Evolutionary conservation across 441 rosid species (phyloP).

Genomic region (Arabidopsis lyrata): DNA sequence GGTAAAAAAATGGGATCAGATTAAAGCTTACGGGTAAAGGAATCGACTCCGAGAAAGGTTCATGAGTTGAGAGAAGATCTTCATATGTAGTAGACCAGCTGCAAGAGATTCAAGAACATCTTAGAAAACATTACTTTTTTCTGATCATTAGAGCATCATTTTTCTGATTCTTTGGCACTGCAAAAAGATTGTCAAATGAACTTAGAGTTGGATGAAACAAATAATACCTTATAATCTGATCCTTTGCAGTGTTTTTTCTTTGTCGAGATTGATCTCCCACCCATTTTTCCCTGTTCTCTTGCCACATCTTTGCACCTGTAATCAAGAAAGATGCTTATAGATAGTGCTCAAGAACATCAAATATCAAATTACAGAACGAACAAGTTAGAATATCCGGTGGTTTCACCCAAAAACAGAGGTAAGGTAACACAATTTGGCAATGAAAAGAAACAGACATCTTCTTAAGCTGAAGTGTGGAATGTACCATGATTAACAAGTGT

Average conservation of each 20-base stretch:
- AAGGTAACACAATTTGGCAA: neutral
- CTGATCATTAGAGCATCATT: neutral
- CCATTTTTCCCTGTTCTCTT: constrained; percentile 82
- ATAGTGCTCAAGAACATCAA: constrained; percentile 30
- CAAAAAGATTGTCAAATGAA: constrained; percentile 1
- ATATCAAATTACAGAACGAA: constrained; percentile 10
- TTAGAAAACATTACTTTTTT: constrained; percentile 3
- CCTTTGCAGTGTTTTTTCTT: constrained; percentile 54
- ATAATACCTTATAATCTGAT: constrained; percentile 75
- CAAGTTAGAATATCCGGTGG: constrained; percentile 7
- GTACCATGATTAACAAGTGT: constrained; percentile 43
- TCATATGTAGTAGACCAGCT: constrained; percentile 94
- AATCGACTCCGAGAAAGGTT: constrained; percentile 81
- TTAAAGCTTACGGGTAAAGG: constrained; percentile 74
- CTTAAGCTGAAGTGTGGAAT: constrained; percentile 7
- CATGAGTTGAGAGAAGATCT: constrained; percentile 77
- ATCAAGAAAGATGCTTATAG: constrained; percentile 32
- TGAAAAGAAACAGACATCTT: neutral
- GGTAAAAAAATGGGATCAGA: neutral
- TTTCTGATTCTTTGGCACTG: neutral
- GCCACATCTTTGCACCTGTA: constrained; percentile 76
- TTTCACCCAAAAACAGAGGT: neutral
- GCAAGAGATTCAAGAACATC: constrained; percentile 42
- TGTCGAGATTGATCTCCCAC: constrained; percentile 66
- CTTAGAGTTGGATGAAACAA: constrained; percentile 4